Conservation (phyloP, 2,329 filamentous ascomycete species). For the Fusarium robinianum region DNA sequence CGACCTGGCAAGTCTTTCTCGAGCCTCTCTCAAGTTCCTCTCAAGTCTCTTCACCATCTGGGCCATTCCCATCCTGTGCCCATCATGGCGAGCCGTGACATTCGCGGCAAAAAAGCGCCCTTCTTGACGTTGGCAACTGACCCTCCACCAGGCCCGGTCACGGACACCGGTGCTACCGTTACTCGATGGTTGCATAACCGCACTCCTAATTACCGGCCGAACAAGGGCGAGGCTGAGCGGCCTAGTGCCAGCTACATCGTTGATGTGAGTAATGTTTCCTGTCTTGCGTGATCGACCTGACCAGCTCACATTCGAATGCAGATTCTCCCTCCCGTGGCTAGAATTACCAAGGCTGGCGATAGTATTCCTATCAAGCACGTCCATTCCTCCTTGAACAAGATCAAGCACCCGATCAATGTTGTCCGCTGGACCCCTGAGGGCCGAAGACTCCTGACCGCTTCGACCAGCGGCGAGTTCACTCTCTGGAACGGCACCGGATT, state of each 20-base stretch:
- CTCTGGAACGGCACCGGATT: constrained; percentile 99
- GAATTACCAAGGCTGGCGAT: constrained; percentile 75
- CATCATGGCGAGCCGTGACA: constrained; percentile 12
- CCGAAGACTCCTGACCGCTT: constrained; percentile 85
- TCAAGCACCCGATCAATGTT: constrained; percentile 95
- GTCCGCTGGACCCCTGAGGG: constrained; percentile 98
- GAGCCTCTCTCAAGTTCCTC: no score
- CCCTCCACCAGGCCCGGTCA: constrained; percentile 76
- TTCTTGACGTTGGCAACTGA: constrained; percentile 26
- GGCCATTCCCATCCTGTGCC: no score
- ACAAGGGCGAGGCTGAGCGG: constrained; percentile 76
- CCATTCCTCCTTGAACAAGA: constrained; percentile 98
- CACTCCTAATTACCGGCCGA: constrained; percentile 65
- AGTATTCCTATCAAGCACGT: constrained; percentile 93
- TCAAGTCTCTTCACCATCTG: no score
- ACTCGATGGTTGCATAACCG: constrained; percentile 90
- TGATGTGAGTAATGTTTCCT: constrained; percentile 63
- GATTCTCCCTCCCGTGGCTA: constrained; percentile 85
- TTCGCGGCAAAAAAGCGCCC: constrained; percentile 8
- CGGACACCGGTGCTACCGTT: constrained; percentile 89
- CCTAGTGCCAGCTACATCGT: constrained; percentile 89
- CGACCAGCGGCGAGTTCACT: constrained; percentile 96
- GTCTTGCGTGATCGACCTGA: constrained; percentile 19
- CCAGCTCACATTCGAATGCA: constrained; percentile 47
- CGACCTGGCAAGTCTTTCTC: no score